These are phyloP conservation scores for Microbotryum silenes-acaulis DNA, from an alignment of 1,284 basidiomycete genomes.

Conservation along the genomic window DNA sequence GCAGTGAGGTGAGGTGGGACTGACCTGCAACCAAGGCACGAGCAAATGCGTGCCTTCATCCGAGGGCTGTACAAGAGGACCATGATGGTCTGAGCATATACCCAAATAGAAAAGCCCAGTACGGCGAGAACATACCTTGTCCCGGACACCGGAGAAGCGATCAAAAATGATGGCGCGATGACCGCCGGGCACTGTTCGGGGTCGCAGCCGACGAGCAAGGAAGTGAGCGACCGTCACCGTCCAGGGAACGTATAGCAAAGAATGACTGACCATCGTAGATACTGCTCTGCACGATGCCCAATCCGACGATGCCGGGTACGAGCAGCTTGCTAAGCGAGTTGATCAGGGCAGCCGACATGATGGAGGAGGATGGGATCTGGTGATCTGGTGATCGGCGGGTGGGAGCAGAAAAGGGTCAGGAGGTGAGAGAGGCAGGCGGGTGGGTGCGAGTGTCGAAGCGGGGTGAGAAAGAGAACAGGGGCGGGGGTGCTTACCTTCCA, in stretches of 20 bases:
- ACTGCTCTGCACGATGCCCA: conserved; percentile 61
- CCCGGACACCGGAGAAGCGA: conserved; percentile 85
- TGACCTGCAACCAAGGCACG: conserved; percentile 77
- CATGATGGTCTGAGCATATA: too few species aligned
- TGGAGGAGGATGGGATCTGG: background rate
- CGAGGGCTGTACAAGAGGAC: conserved; percentile 49
- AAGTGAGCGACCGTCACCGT: background rate
- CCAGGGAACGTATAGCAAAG: background rate
- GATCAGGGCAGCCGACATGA: conserved; percentile 11
- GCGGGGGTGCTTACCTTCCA: too few species aligned
- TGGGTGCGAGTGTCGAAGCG: too few species aligned
- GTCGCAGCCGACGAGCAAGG: background rate
- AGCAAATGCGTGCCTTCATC: conserved; percentile 97
- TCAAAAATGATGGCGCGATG: conserved; percentile 93
- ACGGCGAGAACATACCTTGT: conserved; percentile 40
- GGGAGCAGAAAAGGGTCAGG: background rate
- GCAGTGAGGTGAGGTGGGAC: background rate
- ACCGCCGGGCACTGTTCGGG: conserved; percentile 28
- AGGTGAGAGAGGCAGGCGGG: background rate
- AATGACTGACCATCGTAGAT: conserved; percentile 66
- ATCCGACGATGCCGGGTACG: conserved; percentile 66
- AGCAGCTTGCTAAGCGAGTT: conserved; percentile 20
- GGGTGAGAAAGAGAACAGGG: too few species aligned
- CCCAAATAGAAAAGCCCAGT: too few species aligned
- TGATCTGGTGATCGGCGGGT: background rate